Percentiles rank a stretch among this genome's conserved stretches.
phyloP scores from a whole-genome alignment of 164 flowering plant genomes.

The Berberis thunbergii region DNA sequence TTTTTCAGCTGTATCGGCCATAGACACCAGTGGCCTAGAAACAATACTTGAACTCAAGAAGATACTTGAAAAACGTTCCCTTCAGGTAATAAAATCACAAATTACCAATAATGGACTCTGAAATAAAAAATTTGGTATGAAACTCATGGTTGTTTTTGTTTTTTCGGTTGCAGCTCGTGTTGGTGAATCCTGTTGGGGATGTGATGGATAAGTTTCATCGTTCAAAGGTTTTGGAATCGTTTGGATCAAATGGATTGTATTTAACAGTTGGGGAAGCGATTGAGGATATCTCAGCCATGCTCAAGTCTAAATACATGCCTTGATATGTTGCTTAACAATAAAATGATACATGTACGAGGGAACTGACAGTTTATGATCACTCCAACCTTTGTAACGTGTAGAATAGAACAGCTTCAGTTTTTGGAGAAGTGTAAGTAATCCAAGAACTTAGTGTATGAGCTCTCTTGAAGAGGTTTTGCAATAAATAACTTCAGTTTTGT shows the following conservation, averaged over 20 bases:
- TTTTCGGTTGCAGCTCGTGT: slow-evolving; percentile 41
- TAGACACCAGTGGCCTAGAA: slow-evolving; percentile 73
- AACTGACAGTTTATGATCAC: neutral
- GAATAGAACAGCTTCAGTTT: no score
- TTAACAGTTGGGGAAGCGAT: slow-evolving; percentile 84
- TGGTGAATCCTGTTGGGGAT: slow-evolving; percentile 81
- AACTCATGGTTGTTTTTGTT: neutral
- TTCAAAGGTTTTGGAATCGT: slow-evolving; percentile 32
- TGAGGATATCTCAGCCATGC: slow-evolving; percentile 33
- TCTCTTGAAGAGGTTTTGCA: no score
- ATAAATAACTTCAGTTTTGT: no score
- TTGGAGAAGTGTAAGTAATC: no score
- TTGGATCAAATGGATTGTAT: slow-evolving; percentile 44
- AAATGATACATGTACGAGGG: neutral
- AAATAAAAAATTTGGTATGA: neutral
- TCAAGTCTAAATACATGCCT: slow-evolving; percentile 19
- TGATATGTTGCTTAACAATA: neutral
- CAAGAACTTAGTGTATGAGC: no score
- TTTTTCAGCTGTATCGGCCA: slow-evolving; percentile 57
- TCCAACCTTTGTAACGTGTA: no score
- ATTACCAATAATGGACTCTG: neutral
- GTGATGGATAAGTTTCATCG: slow-evolving; percentile 64
- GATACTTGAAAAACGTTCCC: slow-evolving; percentile 37
- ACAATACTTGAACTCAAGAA: slow-evolving; percentile 53
- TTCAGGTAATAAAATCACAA: slow-evolving; percentile 38